Base-by-base conservation (phyloP, 2,329 filamentous ascomycete genomes). In the Myriosclerotinia scirpicola region DNA sequence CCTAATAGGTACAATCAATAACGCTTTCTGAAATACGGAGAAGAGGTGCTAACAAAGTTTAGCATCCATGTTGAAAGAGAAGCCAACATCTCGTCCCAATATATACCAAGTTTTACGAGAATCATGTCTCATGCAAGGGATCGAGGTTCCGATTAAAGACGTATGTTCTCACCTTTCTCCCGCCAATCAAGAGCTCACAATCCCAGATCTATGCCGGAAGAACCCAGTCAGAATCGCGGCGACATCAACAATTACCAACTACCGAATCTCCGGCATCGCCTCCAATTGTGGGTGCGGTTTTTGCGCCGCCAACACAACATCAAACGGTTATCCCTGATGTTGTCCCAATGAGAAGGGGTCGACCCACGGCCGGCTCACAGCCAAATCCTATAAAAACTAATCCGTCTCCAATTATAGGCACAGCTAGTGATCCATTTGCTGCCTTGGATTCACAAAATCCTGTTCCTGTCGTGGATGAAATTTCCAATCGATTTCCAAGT, bases 61-160 rank as follows among this genome's bases (percentile, higher is more conserved):
- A 94, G 93, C 89, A 15, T 94, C 88, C 64, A 98, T 97, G 95
- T 81, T 99, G 74, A 89, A 87, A 73, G 95, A 98, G 77, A 88
- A 90, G 72, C 92, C 92, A 62, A 84, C 69, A 67, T 77, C 80
- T 61, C 86, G 95, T 70, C 95, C 95, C 5, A 98, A 94, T 75
- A 96, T 99, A 69, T 99, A 97, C 76, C 90, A 97, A 78, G 92
- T 96, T 5, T 82, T 99, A 42, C 87, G 88, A 69, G 93, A 98
- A 79, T 87, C 90, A 40, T 97, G 93, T 78, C 82, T 85, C 46
- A 96, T 99, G 92, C 90, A 95, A 76, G 91, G 93, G 65, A 89
- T 89, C 68, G 88, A 93, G 71, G 84, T 93, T 12, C 93, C 93
- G 0, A 90, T 99, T 73, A 90, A 91, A 81, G 93, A 99, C 80